Percentiles rank a stretch among this genome's conserved stretches.
Conservation (phyloP, 768 basidiomycete species). For the Hysterangium stoloniferum region DNA sequence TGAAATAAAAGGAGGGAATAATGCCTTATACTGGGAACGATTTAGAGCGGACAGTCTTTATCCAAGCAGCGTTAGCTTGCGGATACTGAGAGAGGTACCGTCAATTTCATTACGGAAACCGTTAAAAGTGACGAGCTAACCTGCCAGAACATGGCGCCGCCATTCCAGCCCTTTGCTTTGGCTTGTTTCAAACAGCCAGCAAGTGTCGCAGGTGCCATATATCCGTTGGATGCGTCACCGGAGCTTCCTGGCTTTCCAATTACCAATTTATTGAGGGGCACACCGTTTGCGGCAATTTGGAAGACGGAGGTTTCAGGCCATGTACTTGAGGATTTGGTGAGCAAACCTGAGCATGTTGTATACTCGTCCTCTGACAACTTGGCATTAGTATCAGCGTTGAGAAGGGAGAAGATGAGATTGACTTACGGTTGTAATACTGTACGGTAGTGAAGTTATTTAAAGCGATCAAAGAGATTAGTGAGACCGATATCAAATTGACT, state of each 20-base stretch:
- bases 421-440: slow-evolving; percentile 36
- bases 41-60: slow-evolving; percentile 10
- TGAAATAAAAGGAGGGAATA: too few species aligned
- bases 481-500: neutral
- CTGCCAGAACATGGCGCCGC: slow-evolving; percentile 25
- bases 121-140: neutral
- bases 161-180: slow-evolving; percentile 27
- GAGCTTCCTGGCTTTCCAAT: slow-evolving; percentile 24
- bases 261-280: slow-evolving; percentile 28
- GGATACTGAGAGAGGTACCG: slow-evolving; percentile 8
- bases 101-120: neutral
- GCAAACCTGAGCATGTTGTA: slow-evolving; percentile 51
- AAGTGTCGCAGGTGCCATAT: slow-evolving; percentile 23
- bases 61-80: slow-evolving; percentile 12
- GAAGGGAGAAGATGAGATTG: neutral
- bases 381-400: neutral
- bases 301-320: slow-evolving; percentile 59
- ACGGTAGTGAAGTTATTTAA: too few species aligned
- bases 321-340: slow-evolving; percentile 46
- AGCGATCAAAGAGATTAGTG: neutral
- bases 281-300: slow-evolving; percentile 31
- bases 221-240: slow-evolving; percentile 23
- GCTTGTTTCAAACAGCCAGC: slow-evolving; percentile 24
- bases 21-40: neutral
- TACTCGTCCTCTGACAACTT: slow-evolving; percentile 54